Conservation (phyloP, 2,329 filamentous ascomycete genomes). For the Teratosphaeriaceae sp. region DNA sequence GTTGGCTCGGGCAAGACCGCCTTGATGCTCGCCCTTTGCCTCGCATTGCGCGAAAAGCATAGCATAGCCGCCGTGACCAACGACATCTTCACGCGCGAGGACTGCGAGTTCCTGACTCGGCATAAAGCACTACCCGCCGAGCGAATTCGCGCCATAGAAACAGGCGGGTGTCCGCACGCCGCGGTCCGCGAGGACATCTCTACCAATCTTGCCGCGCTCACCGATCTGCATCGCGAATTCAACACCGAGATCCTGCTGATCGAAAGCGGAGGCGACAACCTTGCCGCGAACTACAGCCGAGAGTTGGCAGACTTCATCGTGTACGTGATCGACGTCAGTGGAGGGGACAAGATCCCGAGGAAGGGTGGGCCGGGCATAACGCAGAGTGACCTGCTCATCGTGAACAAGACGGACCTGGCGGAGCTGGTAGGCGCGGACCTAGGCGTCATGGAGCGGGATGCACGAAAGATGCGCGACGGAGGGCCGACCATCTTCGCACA, state of each 20-base stretch:
- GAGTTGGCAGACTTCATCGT: conserved; percentile 97
- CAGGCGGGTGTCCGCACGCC: conserved; percentile 92
- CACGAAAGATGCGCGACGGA: conserved; percentile 87
- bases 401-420: conserved; percentile 96
- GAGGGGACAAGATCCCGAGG: conserved; percentile 91
- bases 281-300: conserved; percentile 91
- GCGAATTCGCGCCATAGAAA: conserved; percentile 94
- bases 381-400: conserved; percentile 84
- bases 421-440: conserved; percentile 86
- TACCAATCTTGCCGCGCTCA: conserved; percentile 85
- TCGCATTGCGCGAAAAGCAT: conserved; percentile 70
- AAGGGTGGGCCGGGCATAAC: conserved; percentile 98
- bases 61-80: conserved; percentile 94
- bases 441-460: conserved; percentile 88
- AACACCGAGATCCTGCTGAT: conserved; percentile 80
- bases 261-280: conserved; percentile 91
- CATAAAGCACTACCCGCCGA: conserved; percentile 73
- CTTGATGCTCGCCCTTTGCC: conserved; percentile 89
- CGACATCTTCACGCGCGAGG: conserved; percentile 97
- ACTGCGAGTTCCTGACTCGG: conserved; percentile 92
- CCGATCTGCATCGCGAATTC: conserved; percentile 78
- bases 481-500: conserved; percentile 94
- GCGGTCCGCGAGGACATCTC: conserved; percentile 96
- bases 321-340: conserved; percentile 96
- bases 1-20: conserved; percentile 97